Base-by-base conservation (phyloP, 2,329 filamentous ascomycete genomes). In the Moelleriella libera region DNA sequence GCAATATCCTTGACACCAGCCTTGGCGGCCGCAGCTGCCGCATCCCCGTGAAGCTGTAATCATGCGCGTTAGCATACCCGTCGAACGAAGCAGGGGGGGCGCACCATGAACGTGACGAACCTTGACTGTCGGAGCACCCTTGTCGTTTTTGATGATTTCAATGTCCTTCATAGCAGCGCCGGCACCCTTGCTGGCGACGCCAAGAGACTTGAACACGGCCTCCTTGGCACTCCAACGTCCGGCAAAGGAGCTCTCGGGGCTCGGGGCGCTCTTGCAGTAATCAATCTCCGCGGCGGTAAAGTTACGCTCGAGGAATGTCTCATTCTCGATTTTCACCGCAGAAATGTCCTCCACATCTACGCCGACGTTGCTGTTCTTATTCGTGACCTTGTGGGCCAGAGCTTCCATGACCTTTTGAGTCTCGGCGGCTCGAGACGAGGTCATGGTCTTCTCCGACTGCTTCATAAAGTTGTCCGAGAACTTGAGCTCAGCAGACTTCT, bases 141-240 rank as follows among this genome's bases (percentile, higher is more conserved):
- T 83, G 54, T 85, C 81, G 59, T 89, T 83, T 58, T 82, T 83
- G 52, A 79, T 66, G 57, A 98, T 90, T 70, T 98, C 94, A 69
- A 98, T 98, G 41, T 97, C 89, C 72, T 83, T 92, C 67, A 98
- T 67, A 12, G 88, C 75, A 50, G 92, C 90, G 54, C 94, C 92
- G 8, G 85, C 89, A 51, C 92, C 92, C 68, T 85, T 82, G 66
- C 89, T 84, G 56, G 76, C 70, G 10, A 97, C 89, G 55, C 89
- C 88, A 11, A 98, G 74, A 39, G 87, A 88, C 78, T 98, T 98
- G 76, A 98, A 98, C 1, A 98, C 89, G 30, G 92, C 92, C 69
- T 98, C 92, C 72, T 98, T 98, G 37, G 92, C 92, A 58, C 84
- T 90, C 92, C 92, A 98, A 56, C 88, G 82, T 45, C 92, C 92